These are phyloP conservation scores for Coniochaeta ligniaria DNA, from an alignment of 2,329 filamentous ascomycete species.

Conservation along the genomic window DNA sequence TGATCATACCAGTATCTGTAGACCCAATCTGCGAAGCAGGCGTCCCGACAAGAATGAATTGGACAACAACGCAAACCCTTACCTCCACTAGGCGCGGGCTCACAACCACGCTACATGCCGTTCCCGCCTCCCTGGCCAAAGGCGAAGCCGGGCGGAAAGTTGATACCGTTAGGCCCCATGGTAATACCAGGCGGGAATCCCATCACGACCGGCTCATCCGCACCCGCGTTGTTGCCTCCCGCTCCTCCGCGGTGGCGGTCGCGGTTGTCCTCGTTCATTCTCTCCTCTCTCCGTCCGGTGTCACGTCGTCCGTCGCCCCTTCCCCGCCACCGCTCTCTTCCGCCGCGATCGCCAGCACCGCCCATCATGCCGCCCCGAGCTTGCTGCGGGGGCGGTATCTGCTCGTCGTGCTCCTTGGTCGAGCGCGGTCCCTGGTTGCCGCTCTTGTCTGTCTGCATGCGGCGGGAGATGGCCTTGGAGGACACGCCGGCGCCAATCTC, in stretches of 20 bases:
- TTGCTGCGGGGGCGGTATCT: neutral
- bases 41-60: neutral
- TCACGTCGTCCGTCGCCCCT: conserved; percentile 18
- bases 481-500: conserved; percentile 97
- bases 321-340: conserved; percentile 9
- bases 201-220: conserved; percentile 22
- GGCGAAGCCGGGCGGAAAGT: conserved; percentile 37
- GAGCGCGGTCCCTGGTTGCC: conserved; percentile 60
- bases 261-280: conserved; percentile 3
- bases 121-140: conserved; percentile 16
- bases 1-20: too few species aligned
- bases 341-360: conserved; percentile 11
- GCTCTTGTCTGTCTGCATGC: conserved; percentile 63
- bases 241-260: neutral
- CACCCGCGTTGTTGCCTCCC: neutral
- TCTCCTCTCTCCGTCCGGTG: conserved; percentile 15
- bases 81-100: neutral
- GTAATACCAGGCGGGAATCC: conserved; percentile 35
- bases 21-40: too few species aligned
- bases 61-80: neutral
- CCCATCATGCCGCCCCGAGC: conserved; percentile 9
- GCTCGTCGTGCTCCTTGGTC: conserved; percentile 33
- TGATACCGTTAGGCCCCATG: conserved; percentile 39
- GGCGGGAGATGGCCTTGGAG: conserved; percentile 73
- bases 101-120: neutral